Conservation (phyloP, 2,329 filamentous ascomycete species). For the Reticulascus tulasneorum region DNA sequence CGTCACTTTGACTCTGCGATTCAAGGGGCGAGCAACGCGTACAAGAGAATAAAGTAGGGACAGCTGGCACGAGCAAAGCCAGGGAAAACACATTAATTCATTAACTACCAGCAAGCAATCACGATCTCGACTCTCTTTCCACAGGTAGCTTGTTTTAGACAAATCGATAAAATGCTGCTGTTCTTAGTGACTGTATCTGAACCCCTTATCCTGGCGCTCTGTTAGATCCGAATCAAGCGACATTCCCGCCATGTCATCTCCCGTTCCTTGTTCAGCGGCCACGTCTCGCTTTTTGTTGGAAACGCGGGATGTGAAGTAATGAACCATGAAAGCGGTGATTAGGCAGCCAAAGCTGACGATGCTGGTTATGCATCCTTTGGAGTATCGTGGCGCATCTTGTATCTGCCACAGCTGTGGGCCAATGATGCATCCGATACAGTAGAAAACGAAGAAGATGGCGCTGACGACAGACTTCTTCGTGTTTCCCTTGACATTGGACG, state of each 20-base stretch:
- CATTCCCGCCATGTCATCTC: background rate
- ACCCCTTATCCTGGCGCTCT: conserved; percentile 18
- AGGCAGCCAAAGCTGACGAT: conserved; percentile 15
- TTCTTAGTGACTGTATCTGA: conserved; percentile 15
- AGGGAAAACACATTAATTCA: too few species aligned
- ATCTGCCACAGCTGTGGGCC: conserved; percentile 18
- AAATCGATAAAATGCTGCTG: too few species aligned
- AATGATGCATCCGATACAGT: conserved; percentile 20
- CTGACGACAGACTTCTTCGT: conserved; percentile 22
- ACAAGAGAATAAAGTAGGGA: too few species aligned
- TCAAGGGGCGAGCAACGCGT: too few species aligned
- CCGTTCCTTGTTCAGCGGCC: background rate
- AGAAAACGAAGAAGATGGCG: conserved; percentile 20
- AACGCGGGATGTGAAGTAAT: conserved; percentile 2
- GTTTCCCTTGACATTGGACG: conserved; percentile 23
- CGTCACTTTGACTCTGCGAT: too few species aligned
- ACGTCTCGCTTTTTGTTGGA: conserved; percentile 1
- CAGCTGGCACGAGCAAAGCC: too few species aligned
- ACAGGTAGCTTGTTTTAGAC: too few species aligned
- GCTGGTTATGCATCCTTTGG: conserved; percentile 16
- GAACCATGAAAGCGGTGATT: conserved; percentile 1
- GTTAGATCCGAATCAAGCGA: conserved; percentile 17
- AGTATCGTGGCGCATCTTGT: conserved; percentile 17
- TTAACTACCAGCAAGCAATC: too few species aligned
- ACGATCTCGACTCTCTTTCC: too few species aligned